Evolutionary conservation across 192 early-diverging fungal genomes (phyloP).

Genomic region (Coemansia reversa): DNA sequence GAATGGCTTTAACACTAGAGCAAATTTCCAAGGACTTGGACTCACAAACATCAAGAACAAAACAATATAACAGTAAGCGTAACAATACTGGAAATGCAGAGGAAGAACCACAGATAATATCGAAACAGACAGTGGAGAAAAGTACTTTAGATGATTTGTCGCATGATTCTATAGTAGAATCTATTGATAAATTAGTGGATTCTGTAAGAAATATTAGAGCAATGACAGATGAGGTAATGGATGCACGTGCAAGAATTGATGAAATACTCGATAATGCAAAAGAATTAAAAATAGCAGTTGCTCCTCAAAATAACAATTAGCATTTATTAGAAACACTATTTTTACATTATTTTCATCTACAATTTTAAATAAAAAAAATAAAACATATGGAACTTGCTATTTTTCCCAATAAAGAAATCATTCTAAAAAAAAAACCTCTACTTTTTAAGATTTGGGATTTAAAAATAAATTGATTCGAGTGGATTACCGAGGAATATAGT

Average conservation of each 20-base stretch:
- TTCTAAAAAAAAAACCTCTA: no score
- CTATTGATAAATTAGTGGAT: conserved; percentile 56
- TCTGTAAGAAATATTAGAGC: conserved; percentile 67
- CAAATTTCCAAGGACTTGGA: background rate
- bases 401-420: no score
- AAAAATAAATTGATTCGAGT: background rate
- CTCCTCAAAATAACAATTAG: background rate
- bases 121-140: background rate
- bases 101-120: background rate
- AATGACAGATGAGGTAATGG: conserved; percentile 59
- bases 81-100: background rate
- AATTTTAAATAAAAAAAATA: no score
- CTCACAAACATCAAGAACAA: background rate
- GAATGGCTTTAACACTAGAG: background rate
- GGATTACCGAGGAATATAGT: conserved; percentile 18
- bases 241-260: conserved; percentile 34
- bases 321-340: background rate
- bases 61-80: background rate
- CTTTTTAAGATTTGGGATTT: no score
- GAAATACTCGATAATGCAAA: conserved; percentile 21
- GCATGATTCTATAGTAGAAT: conserved; percentile 51
- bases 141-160: background rate
- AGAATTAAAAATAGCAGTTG: conserved; percentile 1
- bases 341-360: background rate
- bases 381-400: no score